Conservation (phyloP, 257 asterid genomes). For the Solanum raphanifolium region DNA sequence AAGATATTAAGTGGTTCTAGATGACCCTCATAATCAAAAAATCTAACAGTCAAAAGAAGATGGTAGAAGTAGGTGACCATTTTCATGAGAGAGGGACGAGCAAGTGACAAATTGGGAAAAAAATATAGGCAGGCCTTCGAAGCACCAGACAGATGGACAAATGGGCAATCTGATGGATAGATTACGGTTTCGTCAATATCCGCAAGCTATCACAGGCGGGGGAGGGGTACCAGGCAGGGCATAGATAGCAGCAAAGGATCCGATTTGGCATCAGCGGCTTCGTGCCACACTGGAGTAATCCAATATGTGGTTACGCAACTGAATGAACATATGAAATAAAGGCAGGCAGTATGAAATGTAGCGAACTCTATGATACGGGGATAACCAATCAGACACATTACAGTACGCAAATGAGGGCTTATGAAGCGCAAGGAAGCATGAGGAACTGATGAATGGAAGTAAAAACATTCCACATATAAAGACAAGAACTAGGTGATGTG, state of each 20-base stretch:
- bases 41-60: neutral
- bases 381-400: neutral
- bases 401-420: neutral
- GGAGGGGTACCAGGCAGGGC: neutral
- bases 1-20: neutral
- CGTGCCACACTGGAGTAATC: neutral
- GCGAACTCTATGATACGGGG: neutral
- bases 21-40: neutral
- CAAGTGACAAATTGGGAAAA: neutral
- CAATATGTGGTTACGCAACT: neutral
- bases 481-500: neutral
- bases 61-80: neutral
- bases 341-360: neutral
- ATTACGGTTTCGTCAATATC: neutral
- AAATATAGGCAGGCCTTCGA: neutral
- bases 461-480: neutral
- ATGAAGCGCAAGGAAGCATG: neutral
- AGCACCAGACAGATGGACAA: neutral
- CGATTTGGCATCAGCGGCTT: neutral
- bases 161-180: neutral
- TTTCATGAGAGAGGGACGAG: neutral
- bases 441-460: neutral
- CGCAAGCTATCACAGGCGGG: neutral
- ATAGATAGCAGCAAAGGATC: neutral
- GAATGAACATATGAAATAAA: neutral